These are phyloP conservation scores for Coniochaeta sp. DNA, from an alignment of 2,329 filamentous ascomycete species.

Conservation along the genomic window DNA sequence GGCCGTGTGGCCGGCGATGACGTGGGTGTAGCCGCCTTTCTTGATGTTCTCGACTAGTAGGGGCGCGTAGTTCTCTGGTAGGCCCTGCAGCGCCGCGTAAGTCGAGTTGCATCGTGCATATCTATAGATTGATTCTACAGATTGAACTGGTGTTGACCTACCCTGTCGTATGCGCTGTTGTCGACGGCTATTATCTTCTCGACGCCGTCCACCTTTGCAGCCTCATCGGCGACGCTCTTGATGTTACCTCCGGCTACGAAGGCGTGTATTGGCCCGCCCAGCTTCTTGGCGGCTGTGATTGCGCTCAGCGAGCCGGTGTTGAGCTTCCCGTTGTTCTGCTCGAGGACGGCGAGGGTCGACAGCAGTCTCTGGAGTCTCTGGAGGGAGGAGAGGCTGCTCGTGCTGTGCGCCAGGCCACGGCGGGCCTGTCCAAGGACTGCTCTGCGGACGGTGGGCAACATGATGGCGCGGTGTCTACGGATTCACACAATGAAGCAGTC, in stretches of 20 bases:
- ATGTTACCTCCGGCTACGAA: slow-evolving; percentile 80
- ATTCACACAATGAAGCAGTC: not conserved
- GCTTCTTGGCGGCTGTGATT: slow-evolving; percentile 76
- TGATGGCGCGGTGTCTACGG: slow-evolving; percentile 9
- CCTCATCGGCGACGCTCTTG: slow-evolving; percentile 70
- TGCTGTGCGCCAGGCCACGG: slow-evolving; percentile 25
- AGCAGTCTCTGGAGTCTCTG: slow-evolving; percentile 65
- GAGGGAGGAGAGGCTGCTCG: slow-evolving; percentile 32
- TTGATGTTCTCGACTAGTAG: slow-evolving; percentile 94
- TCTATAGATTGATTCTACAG: slow-evolving; percentile 1
- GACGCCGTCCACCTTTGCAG: slow-evolving; percentile 80
- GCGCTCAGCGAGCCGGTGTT: slow-evolving; percentile 76
- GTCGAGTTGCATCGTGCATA: not conserved
- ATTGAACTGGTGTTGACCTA: slow-evolving; percentile 23
- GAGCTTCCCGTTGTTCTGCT: slow-evolving; percentile 86
- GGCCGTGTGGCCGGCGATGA: slow-evolving; percentile 84
- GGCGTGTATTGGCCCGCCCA: slow-evolving; percentile 78
- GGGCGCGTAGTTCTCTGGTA: slow-evolving; percentile 92
- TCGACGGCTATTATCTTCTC: slow-evolving; percentile 89
- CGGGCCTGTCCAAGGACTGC: slow-evolving; percentile 22
- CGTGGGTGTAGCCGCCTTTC: slow-evolving; percentile 87
- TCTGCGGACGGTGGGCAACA: slow-evolving; percentile 20
- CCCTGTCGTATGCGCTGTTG: slow-evolving; percentile 88
- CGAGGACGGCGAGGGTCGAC: slow-evolving; percentile 84
- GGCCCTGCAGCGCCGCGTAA: slow-evolving; percentile 45